Conservation (phyloP, 306 rosid species). For the Acacia confusa region DNA sequence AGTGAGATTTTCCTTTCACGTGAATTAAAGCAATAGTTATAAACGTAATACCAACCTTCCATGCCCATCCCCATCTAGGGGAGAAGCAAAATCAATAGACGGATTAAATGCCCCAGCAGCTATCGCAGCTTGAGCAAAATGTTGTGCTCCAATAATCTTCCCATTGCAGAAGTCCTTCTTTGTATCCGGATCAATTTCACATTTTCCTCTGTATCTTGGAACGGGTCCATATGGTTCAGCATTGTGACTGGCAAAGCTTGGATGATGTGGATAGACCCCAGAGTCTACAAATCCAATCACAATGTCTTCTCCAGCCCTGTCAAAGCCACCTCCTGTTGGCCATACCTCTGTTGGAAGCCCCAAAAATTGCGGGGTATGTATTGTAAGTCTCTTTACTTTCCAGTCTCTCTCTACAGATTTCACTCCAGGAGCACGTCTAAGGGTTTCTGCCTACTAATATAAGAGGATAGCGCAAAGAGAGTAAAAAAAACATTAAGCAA, state of each 20-base stretch:
- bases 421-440: constrained; percentile 83
- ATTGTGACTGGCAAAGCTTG: constrained; percentile 72
- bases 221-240: constrained; percentile 84
- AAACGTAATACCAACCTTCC: constrained; percentile 66
- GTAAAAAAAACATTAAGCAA: constrained; percentile 31
- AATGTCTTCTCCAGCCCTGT: constrained; percentile 94
- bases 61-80: constrained; percentile 98
- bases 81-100: constrained; percentile 87
- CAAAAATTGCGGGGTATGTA: constrained; percentile 96
- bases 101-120: constrained; percentile 97
- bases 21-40: not conserved
- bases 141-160: constrained; percentile 98
- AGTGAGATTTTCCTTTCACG: not conserved
- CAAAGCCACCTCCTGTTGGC: constrained; percentile 99
- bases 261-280: constrained; percentile 90
- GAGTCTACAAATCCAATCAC: constrained; percentile 98
- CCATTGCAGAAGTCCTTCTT: constrained; percentile 89
- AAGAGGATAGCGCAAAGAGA: constrained; percentile 44
- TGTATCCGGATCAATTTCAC: constrained; percentile 86
- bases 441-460: constrained; percentile 94
- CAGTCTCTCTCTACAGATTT: constrained; percentile 91
- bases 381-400: constrained; percentile 91
- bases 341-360: constrained; percentile 99
- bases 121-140: constrained; percentile 95
- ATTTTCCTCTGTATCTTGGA: constrained; percentile 86